phyloP scores from a whole-genome alignment of 2,329 filamentous ascomycete species.

The Ophiosphaerella narmari region DNA sequence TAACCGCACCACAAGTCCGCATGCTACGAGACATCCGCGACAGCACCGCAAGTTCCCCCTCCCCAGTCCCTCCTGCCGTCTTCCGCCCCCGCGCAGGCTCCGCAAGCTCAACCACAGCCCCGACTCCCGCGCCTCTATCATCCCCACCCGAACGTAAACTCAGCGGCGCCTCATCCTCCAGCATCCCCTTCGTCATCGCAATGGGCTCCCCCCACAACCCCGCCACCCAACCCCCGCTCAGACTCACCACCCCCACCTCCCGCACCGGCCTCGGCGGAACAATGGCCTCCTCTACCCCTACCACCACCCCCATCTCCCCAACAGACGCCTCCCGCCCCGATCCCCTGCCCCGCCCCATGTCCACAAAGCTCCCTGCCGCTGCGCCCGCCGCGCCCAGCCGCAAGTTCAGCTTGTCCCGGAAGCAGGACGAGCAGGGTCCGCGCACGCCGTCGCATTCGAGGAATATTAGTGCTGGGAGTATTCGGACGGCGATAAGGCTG shows the following conservation, averaged over 20 bases:
- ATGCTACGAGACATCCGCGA: neutral
- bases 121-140: conserved; percentile 1
- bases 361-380: neutral
- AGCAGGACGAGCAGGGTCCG: conserved; percentile 8
- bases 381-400: conserved; percentile 1
- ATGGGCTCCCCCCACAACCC: conserved; percentile 40
- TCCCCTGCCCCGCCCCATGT: conserved; percentile 2
- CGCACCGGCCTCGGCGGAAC: conserved; percentile 35
- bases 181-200: conserved; percentile 34
- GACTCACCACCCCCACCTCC: conserved; percentile 15
- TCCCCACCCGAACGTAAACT: conserved; percentile 18
- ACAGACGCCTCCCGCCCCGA: conserved; percentile 7
- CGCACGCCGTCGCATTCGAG: conserved; percentile 22
- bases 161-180: conserved; percentile 24
- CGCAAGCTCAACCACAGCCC: conserved; percentile 12
- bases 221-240: conserved; percentile 24
- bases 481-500: conserved; percentile 26
- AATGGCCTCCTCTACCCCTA: conserved; percentile 33
- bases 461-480: conserved; percentile 30
- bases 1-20: neutral
- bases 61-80: neutral
- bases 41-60: neutral
- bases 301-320: conserved; percentile 23
- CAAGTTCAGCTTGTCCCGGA: conserved; percentile 11
- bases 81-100: conserved; percentile 20